These are phyloP conservation scores for Cryphonectria parasitica DNA, from an alignment of 2,329 filamentous ascomycete species.

Conservation along the genomic window DNA sequence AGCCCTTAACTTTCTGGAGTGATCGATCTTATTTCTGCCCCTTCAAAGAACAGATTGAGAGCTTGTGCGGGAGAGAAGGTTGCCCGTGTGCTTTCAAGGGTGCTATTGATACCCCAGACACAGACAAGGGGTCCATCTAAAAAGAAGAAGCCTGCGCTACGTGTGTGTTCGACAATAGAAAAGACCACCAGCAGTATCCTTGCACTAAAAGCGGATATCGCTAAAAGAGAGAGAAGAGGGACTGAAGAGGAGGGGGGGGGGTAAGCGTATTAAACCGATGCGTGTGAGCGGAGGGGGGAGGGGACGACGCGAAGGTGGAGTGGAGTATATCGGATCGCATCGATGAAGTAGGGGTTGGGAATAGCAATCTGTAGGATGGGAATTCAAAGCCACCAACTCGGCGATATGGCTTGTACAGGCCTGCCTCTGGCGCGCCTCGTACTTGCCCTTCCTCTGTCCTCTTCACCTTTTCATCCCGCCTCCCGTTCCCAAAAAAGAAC, in stretches of 20 bases:
- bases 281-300: constrained; percentile 28
- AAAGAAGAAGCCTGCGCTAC: constrained; percentile 3
- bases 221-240: neutral
- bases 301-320: constrained; percentile 24
- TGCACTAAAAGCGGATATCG: constrained; percentile 18
- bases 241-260: constrained; percentile 2
- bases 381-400: neutral
- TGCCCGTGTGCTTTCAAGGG: neutral
- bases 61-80: neutral
- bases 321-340: constrained; percentile 27
- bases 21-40: neutral
- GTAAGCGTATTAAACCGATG: constrained; percentile 24
- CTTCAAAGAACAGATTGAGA: neutral
- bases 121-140: neutral
- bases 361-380: constrained; percentile 9
- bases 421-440: neutral
- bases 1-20: neutral
- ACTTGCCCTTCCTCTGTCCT: neutral
- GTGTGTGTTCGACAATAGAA: neutral
- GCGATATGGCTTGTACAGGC: neutral
- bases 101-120: neutral
- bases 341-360: constrained; percentile 22
- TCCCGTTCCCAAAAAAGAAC: too few species aligned
- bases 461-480: neutral
- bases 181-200: constrained; percentile 21